These are phyloP conservation scores for Melaleuca quinquenervia DNA, from an alignment of 345 rosid species.

Conservation along the genomic window DNA sequence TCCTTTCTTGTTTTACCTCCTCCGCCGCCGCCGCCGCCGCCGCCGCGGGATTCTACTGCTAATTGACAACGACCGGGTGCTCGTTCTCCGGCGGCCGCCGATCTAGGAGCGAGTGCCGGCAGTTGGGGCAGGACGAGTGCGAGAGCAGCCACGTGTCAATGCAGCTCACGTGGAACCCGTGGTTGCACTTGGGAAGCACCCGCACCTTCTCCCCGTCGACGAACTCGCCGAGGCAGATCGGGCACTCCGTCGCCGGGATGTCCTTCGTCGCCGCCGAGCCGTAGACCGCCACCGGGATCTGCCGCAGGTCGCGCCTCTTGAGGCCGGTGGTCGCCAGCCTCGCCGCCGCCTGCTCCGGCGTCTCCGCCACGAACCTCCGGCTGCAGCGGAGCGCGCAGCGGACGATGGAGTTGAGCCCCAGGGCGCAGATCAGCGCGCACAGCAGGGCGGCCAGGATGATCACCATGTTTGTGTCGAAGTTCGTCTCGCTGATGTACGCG, in stretches of 20 bases:
- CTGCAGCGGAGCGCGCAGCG: constrained; percentile 5
- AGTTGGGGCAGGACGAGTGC: constrained; percentile 25
- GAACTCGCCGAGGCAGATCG: constrained; percentile 28
- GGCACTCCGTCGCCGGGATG: constrained; percentile 16
- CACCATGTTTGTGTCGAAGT: constrained; percentile 14
- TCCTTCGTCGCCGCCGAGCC: not conserved
- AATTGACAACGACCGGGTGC: not conserved
- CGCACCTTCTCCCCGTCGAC: constrained; percentile 19
- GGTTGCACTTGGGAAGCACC: constrained; percentile 24
- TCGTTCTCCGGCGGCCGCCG: not conserved
- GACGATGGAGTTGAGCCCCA: constrained; percentile 8
- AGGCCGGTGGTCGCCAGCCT: constrained; percentile 7
- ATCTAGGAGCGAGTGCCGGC: constrained; percentile 18
- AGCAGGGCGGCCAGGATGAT: constrained; percentile 13
- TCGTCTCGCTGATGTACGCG: not conserved
- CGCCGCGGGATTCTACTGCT: not conserved
- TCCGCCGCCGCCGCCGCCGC: not conserved
- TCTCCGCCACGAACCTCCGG: not conserved
- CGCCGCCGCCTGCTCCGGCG: constrained; percentile 2
- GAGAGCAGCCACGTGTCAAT: constrained; percentile 20
- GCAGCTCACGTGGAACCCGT: constrained; percentile 21
- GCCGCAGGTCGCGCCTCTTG: constrained; percentile 5
- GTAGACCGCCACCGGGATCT: constrained; percentile 12
- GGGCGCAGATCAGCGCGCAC: constrained; percentile 9
- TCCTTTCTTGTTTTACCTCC: not conserved